Percentiles rank a stretch among this genome's conserved stretches.
These are phyloP conservation scores for Talaromyces sp. DNA, from an alignment of 2,329 filamentous ascomycete genomes.

Conservation along the genomic window DNA sequence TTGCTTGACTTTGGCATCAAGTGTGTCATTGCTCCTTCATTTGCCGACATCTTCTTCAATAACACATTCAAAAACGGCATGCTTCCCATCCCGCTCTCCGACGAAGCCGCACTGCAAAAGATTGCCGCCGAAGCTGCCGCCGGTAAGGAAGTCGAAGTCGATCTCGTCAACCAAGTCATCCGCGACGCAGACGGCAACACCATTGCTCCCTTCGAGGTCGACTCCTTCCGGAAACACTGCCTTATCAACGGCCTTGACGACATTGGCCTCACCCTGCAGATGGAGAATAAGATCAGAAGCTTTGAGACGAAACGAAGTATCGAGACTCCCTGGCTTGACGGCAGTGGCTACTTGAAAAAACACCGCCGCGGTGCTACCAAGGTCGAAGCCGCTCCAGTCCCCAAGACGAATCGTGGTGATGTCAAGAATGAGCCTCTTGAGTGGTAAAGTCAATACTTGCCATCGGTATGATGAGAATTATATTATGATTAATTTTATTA, in stretches of 20 bases:
- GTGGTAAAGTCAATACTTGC: constrained; percentile 57
- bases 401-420: constrained; percentile 84
- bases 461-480: not conserved
- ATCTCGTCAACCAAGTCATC: constrained; percentile 78
- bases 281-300: constrained; percentile 77
- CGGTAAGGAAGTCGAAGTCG: constrained; percentile 80
- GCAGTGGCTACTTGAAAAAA: constrained; percentile 68
- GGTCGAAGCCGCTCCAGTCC: constrained; percentile 64
- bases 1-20: constrained; percentile 94
- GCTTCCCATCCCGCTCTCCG: constrained; percentile 74
- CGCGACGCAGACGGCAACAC: constrained; percentile 68
- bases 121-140: constrained; percentile 73
- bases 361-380: constrained; percentile 54
- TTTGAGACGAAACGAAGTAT: constrained; percentile 74
- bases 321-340: constrained; percentile 88
- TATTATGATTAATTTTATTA: not conserved
- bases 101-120: constrained; percentile 59
- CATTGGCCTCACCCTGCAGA: constrained; percentile 89
- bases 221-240: constrained; percentile 92
- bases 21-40: constrained; percentile 83
- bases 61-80: constrained; percentile 99
- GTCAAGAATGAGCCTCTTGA: constrained; percentile 79
- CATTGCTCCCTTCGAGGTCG: constrained; percentile 77
- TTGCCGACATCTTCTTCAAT: constrained; percentile 96
- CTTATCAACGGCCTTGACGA: constrained; percentile 90